These are phyloP conservation scores for Clarireedia sp. DNA, from an alignment of 2,329 filamentous ascomycete species.

Conservation along the genomic window DNA sequence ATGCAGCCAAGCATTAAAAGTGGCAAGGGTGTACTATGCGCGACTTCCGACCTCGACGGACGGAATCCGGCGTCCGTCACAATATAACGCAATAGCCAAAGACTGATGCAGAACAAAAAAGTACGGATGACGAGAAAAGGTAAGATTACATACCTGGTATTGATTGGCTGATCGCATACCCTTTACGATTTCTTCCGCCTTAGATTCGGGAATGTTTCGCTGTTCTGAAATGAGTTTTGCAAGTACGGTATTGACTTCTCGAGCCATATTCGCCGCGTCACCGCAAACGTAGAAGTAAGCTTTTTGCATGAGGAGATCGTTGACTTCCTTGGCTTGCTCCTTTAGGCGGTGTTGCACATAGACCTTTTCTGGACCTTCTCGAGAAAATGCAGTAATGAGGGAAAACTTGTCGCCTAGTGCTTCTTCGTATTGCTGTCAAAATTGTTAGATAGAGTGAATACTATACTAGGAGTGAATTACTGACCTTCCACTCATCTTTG, in stretches of 20 bases:
- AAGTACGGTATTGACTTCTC: conserved; percentile 83
- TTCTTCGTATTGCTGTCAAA: conserved; percentile 66
- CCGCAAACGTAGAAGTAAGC: conserved; percentile 98
- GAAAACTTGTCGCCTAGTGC: conserved; percentile 82
- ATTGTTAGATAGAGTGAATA: conserved; percentile 15
- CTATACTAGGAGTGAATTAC: conserved; percentile 29
- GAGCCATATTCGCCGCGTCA: conserved; percentile 94
- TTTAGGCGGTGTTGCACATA: conserved; percentile 93
- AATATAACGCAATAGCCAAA: neutral
- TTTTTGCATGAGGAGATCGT: conserved; percentile 75
- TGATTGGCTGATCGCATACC: conserved; percentile 90
- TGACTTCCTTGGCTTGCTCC: conserved; percentile 75
- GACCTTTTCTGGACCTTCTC: conserved; percentile 78
- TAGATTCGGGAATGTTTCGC: conserved; percentile 71
- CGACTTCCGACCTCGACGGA: too few relatives aligned
- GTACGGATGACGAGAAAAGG: neutral
- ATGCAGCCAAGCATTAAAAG: too few relatives aligned
- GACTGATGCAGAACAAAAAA: neutral
- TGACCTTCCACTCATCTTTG: conserved; percentile 82
- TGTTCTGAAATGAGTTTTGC: conserved; percentile 80
- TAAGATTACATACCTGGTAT: conserved; percentile 76
- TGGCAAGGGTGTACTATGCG: too few relatives aligned
- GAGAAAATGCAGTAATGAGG: conserved; percentile 91
- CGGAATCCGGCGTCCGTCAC: neutral
- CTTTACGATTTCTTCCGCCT: conserved; percentile 95